Evolutionary conservation across 306 rosid species (phyloP).

Genomic region (Rosa chinensis): DNA sequence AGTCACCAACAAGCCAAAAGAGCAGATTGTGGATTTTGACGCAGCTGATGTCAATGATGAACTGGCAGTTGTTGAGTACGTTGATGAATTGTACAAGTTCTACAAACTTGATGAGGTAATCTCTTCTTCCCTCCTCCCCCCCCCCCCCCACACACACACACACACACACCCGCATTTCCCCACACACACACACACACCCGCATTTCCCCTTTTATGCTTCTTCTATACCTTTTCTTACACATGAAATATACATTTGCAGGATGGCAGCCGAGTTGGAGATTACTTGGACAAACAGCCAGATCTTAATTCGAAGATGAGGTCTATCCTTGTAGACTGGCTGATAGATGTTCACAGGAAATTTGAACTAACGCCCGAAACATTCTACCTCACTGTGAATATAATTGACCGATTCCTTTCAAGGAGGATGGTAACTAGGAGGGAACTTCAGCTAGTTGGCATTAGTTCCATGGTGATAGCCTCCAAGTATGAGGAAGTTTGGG

Average conservation of each 20-base stretch:
- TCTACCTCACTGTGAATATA: conserved; percentile 64
- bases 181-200: too few relatives aligned
- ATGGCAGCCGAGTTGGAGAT: conserved; percentile 44
- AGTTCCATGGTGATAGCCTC: conserved; percentile 86
- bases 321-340: conserved; percentile 90
- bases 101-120: conserved; percentile 71
- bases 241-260: conserved; percentile 33
- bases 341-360: conserved; percentile 80
- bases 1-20: conserved; percentile 39
- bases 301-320: conserved; percentile 78
- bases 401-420: conserved; percentile 69
- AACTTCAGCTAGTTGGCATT: conserved; percentile 84
- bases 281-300: conserved; percentile 74
- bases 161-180: background rate
- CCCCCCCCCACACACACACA: too few relatives aligned
- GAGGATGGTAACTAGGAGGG: conserved; percentile 64
- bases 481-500: conserved; percentile 94
- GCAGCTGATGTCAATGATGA: conserved; percentile 59
- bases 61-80: conserved; percentile 70
- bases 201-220: background rate
- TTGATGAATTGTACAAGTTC: conserved; percentile 68
- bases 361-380: conserved; percentile 80
- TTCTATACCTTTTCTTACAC: background rate
- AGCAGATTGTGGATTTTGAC: conserved; percentile 55
- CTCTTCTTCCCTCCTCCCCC: background rate